Conservation (phyloP, 805 yeast species). For the Wickerhamiella sergipiensis region DNA sequence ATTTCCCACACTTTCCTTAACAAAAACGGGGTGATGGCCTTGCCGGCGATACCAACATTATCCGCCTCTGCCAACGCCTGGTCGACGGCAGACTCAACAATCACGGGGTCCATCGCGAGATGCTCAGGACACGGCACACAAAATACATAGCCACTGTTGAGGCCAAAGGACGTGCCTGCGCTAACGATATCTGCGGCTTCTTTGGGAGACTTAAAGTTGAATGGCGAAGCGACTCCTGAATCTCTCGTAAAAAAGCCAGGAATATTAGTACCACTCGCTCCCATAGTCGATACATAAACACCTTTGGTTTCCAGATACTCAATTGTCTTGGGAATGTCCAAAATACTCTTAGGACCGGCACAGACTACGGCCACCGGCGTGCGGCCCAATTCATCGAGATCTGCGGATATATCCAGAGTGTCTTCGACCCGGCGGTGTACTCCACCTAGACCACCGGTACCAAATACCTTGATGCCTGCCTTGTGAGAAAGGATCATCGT, state of each 20-base stretch:
- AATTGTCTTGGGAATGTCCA: constrained; percentile 68
- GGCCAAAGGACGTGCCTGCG: constrained; percentile 33
- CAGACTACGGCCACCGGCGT: constrained; percentile 87
- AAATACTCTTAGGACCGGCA: constrained; percentile 78
- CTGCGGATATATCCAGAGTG: constrained; percentile 77
- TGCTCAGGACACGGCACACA: constrained; percentile 72
- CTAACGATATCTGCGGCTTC: constrained; percentile 52
- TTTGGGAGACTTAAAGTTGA: constrained; percentile 35
- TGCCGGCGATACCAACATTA: constrained; percentile 43
- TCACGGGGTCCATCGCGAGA: constrained; percentile 39
- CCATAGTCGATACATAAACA: constrained; percentile 63
- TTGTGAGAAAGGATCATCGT: constrained; percentile 68
- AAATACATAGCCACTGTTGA: constrained; percentile 57
- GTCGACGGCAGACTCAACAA: constrained; percentile 43
- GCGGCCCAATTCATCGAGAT: constrained; percentile 66
- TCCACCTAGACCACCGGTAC: constrained; percentile 91
- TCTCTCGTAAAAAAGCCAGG: constrained; percentile 78
- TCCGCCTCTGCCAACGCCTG: constrained; percentile 47
- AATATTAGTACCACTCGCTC: constrained; percentile 37
- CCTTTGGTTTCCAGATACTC: constrained; percentile 88
- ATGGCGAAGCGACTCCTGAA: constrained; percentile 62
- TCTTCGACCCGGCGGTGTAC: constrained; percentile 67
- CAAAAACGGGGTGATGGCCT: constrained; percentile 67
- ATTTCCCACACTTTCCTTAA: constrained; percentile 47
- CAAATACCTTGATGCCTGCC: constrained; percentile 75